Base-by-base conservation (phyloP, 306 rosid species). In the Malus asiatica region DNA sequence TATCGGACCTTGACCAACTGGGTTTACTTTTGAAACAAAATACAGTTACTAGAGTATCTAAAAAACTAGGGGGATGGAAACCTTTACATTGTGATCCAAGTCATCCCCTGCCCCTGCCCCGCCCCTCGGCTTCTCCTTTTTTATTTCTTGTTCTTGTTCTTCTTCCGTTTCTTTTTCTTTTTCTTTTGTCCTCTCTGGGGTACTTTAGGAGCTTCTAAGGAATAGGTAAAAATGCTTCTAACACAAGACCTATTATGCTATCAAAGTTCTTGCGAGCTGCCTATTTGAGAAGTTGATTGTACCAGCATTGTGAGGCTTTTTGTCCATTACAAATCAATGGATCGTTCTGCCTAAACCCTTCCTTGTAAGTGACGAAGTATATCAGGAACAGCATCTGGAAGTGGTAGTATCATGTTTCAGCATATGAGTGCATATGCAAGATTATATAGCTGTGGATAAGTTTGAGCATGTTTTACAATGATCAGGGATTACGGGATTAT, bases 11-110 rank as follows among this genome's bases (percentile, higher is more conserved):
- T 70, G 70, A 65, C 68, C 58, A 68, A 48, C 67, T 42, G 69
- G 55, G 71, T 32, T 77, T 15, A 61, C 63, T 64, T 78, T 71
- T 42, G 44, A 29, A 74, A 45, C 44, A 70, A 63, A 46, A 70
- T 62, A 3, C 59, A 45, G 66, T 22, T 22, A 68, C 25, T 71
- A 74, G 65, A 81, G 35, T 78, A 68, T 78, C 57, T 33, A 73
- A 77, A 65, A 67, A 77, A 55, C 76, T 25, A 67, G 65, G 74
- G 70, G 67, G 70, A 40, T 57, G 84, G 78, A 65, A 35, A 66
- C 77, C 32, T 48, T 73, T 68, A 62, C 77, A 70, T 67, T 65
- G 57, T 76, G 80, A 44, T 72, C 40, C 81, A 57, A 57, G 53
- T 66, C 59, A 60, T 61, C 71, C 55, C 5, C 8, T 16, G 2